Percentiles rank a stretch among this genome's conserved stretches.
Conservation (phyloP, 176 grass and related monocot species). For the Zea mays region Zm-B73-REFERENCE-NAM-5.0 NC_050096.1:20385501-20386000, state of each 20-base stretch:
- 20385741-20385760: constrained; percentile 71
- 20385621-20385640: no score
- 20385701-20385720: constrained; percentile 74
- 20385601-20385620: no score
- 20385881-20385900: constrained; percentile 63
- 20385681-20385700: constrained; percentile 34
- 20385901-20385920: constrained; percentile 91
- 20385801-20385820: constrained; percentile 29
- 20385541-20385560: neutral
- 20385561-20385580: constrained; percentile 5
- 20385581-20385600: no score
- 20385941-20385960: constrained; percentile 92
- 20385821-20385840: constrained; percentile 4
- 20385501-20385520: constrained; percentile 71
- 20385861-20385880: neutral
- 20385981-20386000: neutral
- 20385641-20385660: neutral
- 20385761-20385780: constrained; percentile 92
- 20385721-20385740: constrained; percentile 91
- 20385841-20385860: neutral
- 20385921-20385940: constrained; percentile 82
- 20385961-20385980: constrained; percentile 30
- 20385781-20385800: constrained; percentile 81
- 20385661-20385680: constrained; percentile 26
- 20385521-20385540: neutral